Percentiles rank a stretch among this genome's conserved stretches.
phyloP scores from a whole-genome alignment of 2,329 filamentous ascomycete species.

The Cladosporium velox region DNA sequence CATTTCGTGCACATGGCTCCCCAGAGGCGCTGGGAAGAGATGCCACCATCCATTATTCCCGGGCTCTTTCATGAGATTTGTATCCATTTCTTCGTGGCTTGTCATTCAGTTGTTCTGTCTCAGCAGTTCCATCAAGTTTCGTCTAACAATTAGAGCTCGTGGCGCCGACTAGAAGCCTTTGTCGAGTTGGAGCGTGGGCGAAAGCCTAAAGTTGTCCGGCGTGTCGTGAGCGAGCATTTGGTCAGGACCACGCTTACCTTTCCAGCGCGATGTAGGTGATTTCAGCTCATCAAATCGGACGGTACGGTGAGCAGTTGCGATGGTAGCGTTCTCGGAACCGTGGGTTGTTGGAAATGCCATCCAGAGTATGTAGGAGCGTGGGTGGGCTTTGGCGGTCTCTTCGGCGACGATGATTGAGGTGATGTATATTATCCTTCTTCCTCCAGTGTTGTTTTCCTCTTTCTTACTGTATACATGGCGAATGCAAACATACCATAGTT shows the following conservation, averaged over 20 bases:
- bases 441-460: background rate
- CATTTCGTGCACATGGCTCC: background rate
- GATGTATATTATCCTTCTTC: background rate
- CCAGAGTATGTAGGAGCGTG: background rate
- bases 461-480: background rate
- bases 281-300: background rate
- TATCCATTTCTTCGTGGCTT: background rate
- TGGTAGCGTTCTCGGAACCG: background rate
- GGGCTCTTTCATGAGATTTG: background rate
- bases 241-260: background rate
- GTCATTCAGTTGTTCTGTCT: background rate
- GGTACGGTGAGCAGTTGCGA: background rate
- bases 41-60: background rate
- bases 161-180: background rate
- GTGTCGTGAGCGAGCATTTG: background rate
- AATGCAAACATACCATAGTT: background rate
- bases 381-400: background rate
- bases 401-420: background rate
- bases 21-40: background rate
- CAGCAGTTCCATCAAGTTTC: background rate
- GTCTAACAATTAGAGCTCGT: background rate
- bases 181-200: background rate
- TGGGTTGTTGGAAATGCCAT: background rate
- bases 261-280: background rate
- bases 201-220: background rate